Evolutionary conservation across 169 alveolate species (phyloP).

Genomic region (Plasmodium cynomolgi): DNA sequence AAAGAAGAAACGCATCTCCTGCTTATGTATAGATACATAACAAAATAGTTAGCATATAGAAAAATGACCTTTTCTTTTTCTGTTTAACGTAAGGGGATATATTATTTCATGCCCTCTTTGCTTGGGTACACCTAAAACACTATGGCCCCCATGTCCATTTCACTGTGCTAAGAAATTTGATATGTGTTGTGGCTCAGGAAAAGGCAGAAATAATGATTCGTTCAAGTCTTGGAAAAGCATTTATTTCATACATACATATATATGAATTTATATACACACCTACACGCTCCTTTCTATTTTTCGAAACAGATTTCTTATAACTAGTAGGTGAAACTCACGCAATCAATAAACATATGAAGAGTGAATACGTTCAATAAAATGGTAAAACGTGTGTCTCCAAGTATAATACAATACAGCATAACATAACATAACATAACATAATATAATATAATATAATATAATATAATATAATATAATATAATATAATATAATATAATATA

Average conservation of each 20-base stretch:
- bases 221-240: not conserved
- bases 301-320: not conserved
- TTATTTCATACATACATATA: not conserved
- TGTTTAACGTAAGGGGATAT: not conserved
- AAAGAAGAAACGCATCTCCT: not conserved
- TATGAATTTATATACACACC: not conserved
- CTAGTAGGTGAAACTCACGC: not conserved
- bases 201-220: not conserved
- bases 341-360: not conserved
- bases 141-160: not conserved
- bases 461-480: not conserved
- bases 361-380: not conserved
- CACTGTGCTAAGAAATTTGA: not conserved
- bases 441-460: too few relatives aligned
- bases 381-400: not conserved
- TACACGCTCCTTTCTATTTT: not conserved
- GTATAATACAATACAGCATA: not conserved
- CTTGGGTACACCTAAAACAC: not conserved
- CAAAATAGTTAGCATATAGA: not conserved
- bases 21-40: not conserved
- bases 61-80: not conserved
- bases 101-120: not conserved
- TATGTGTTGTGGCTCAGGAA: not conserved
- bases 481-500: not conserved
- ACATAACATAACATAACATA: not conserved